Evolutionary conservation across 768 basidiomycete genomes (phyloP), one percentile per base, ranked within the genome.

Genomic region (Trametes cubensis): DNA sequence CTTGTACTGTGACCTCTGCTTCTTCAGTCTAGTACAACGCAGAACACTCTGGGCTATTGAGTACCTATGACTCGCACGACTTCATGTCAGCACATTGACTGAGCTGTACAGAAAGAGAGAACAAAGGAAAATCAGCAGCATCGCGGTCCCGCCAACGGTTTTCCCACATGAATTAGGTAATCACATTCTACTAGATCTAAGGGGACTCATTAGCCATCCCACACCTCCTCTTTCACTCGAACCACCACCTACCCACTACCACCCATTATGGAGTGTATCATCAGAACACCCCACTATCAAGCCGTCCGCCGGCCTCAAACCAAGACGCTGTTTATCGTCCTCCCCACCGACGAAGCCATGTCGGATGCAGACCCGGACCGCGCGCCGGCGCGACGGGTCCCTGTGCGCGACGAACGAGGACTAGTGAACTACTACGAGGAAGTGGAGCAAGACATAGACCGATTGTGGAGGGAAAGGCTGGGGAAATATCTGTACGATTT

Each of bases 401-500:
- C 58, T 15, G 23, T 42, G 15, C 58, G 47, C 42, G 63, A 67
- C 55, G 61, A 34, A 11, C 48, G 65, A 21, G 67, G 65, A 8
- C 28, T 39, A 5, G 60, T 68, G 7, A 65, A 71, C 30, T 64
- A 65, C 49, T 68, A 60, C n/a, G 70, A 61, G 25, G 50, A 53
- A 6, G 68, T 65, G 5, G 60, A 61, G 8, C 47, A 57, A 34
- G 42, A n/a, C 13, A 63, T 25, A 6, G 49, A 58, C 1, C n/a
- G 47, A 25, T 15, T 41, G 8, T 71, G 70, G 70, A 63, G 56
- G 59, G 26, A 51, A 53, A 67, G 53, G 53, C 25, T 70, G n/a
- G 70, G 69, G 2, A 45, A 45, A 25, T 61, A 49, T n/a, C 45
- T 71, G 34, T 60, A 63, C 6, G 52, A 54, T 14, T 23, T 60